Evolutionary conservation across 169 alveolate genomes (phyloP).

Genomic region (Cryptosporidium xiaoi): DNA sequence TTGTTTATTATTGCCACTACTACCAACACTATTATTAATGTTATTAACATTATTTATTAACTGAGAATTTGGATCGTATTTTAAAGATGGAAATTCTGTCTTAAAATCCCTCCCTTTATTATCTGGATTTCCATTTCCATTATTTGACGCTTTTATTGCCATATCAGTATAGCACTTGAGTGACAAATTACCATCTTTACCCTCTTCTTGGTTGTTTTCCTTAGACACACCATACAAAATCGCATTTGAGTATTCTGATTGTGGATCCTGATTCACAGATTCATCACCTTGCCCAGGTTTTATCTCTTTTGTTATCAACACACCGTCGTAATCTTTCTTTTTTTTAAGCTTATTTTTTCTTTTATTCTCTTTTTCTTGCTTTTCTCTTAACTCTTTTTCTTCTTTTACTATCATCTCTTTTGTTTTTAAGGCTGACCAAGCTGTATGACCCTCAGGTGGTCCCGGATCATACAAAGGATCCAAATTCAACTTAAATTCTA

Average conservation of each 20-base stretch:
- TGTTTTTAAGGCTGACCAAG: slow-evolving; percentile 80
- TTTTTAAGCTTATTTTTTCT: background rate
- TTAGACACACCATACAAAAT: slow-evolving; percentile 33
- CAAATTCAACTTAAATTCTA: slow-evolving; percentile 78
- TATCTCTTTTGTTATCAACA: slow-evolving; percentile 22
- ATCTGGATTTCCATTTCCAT: background rate
- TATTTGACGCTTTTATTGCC: slow-evolving; percentile 53
- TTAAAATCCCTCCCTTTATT: slow-evolving; percentile 49
- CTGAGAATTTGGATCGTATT: slow-evolving; percentile 41
- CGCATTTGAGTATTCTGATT: slow-evolving; percentile 29
- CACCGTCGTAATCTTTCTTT: slow-evolving; percentile 47
- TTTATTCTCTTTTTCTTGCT: slow-evolving; percentile 28
- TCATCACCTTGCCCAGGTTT: background rate
- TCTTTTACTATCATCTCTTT: slow-evolving; percentile 52
- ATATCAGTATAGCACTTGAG: slow-evolving; percentile 59
- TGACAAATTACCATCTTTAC: background rate
- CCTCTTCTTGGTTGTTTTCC: background rate
- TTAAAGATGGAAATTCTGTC: slow-evolving; percentile 59
- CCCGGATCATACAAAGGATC: slow-evolving; percentile 83
- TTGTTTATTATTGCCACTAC: background rate
- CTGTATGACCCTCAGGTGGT: slow-evolving; percentile 79
- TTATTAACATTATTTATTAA: background rate
- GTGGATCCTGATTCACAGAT: slow-evolving; percentile 58
- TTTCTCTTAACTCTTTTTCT: slow-evolving; percentile 35
- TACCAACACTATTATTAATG: background rate